These are phyloP conservation scores for Spraguea lophii DNA, from an alignment of 371 early-diverging fungal species.

Conservation along the genomic window DNA sequence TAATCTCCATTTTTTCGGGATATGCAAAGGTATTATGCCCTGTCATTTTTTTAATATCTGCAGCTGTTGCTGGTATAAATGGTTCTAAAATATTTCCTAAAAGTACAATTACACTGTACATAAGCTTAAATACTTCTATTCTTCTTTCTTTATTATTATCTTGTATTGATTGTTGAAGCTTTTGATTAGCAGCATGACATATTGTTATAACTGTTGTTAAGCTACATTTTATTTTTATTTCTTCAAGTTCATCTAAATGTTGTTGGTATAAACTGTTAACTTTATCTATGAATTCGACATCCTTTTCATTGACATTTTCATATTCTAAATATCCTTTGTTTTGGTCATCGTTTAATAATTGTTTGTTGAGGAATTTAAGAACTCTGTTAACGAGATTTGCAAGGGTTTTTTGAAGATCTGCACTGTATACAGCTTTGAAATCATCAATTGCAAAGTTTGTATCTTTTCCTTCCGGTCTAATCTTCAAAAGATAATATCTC, in stretches of 20 bases:
- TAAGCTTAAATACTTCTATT: constrained; percentile 60
- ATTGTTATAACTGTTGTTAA: constrained; percentile 69
- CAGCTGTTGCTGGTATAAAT: constrained; percentile 63
- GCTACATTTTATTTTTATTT: constrained; percentile 62
- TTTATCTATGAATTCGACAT: constrained; percentile 54
- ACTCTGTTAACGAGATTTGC: constrained; percentile 96
- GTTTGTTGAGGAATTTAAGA: constrained; percentile 67
- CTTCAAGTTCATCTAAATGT: constrained; percentile 60
- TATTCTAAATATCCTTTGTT: constrained; percentile 47
- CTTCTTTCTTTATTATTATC: constrained; percentile 64
- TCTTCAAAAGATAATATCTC: constrained; percentile 85
- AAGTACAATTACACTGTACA: constrained; percentile 64
- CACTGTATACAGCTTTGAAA: constrained; percentile 73
- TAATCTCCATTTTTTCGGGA: too few species aligned
- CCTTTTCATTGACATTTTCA: constrained; percentile 44
- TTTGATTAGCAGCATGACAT: constrained; percentile 72
- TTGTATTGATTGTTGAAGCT: constrained; percentile 56
- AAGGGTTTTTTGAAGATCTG: constrained; percentile 76
- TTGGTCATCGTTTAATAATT: constrained; percentile 61
- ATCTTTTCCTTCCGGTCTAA: constrained; percentile 87
- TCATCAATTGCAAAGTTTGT: constrained; percentile 78
- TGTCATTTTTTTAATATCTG: constrained; percentile 14
- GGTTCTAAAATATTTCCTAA: constrained; percentile 65
- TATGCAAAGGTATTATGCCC: too few species aligned
- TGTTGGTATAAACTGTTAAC: constrained; percentile 57